These are phyloP conservation scores for Plantago elongata DNA, from an alignment of 257 asterid species.

Conservation along the genomic window DNA sequence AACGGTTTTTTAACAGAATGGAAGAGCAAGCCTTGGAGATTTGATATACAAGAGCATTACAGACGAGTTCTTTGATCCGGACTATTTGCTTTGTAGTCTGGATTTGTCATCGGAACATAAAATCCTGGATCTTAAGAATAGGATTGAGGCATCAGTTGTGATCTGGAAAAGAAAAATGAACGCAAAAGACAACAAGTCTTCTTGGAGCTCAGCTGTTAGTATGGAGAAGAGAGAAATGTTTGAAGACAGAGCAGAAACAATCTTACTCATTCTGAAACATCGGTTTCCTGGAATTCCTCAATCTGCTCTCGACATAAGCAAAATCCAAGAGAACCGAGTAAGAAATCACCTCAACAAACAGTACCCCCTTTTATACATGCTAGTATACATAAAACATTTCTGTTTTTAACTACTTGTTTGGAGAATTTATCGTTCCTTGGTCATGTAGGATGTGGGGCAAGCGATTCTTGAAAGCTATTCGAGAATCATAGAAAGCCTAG, in stretches of 20 bases:
- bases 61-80: slow-evolving; percentile 66
- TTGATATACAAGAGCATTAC: slow-evolving; percentile 60
- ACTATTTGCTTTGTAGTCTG: slow-evolving; percentile 35
- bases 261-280: slow-evolving; percentile 46
- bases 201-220: slow-evolving; percentile 63
- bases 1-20: slow-evolving; percentile 32
- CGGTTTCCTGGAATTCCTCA: slow-evolving; percentile 56
- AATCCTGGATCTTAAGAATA: slow-evolving; percentile 60
- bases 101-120: slow-evolving; percentile 63
- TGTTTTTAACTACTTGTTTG: neutral
- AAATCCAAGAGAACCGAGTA: slow-evolving; percentile 48
- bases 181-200: slow-evolving; percentile 57
- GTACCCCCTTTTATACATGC: too few species aligned
- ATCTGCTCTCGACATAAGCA: slow-evolving; percentile 51
- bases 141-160: slow-evolving; percentile 62
- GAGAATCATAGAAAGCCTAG: slow-evolving; percentile 76
- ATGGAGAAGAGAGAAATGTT: slow-evolving; percentile 53
- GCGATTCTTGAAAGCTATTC: slow-evolving; percentile 91
- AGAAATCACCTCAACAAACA: neutral
- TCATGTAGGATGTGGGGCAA: slow-evolving; percentile 78
- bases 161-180: slow-evolving; percentile 68
- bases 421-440: slow-evolving; percentile 6
- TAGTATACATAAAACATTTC: neutral
- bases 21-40: slow-evolving; percentile 70
- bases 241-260: slow-evolving; percentile 60